Base-by-base conservation (phyloP, 2,329 filamentous ascomycete species). In the Aureobasidium sp. region DNA sequence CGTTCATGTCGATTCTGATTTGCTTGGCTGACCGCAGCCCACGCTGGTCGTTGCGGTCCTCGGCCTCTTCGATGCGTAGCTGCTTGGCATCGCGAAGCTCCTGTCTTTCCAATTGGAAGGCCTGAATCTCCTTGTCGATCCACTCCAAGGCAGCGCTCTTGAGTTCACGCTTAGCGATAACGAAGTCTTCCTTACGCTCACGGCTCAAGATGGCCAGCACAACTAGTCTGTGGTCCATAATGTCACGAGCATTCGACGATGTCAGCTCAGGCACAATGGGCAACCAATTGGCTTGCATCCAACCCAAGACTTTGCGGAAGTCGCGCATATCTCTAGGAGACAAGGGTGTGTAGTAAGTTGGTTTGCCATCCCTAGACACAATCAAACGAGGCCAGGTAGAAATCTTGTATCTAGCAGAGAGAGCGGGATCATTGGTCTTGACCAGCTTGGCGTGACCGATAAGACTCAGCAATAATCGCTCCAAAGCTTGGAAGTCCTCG, bases 201-300 rank as follows among this genome's bases (percentile, higher is more conserved):
- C 91, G 85, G 71, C 88, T 91, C 44, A 99, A 79, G 37, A 99
- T 87, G 21, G 89, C 94, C 16, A 99, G 83, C 1, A 97, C 93
- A n/a, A 97, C 93, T 62, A 94, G 85, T 77, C 92, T 96, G 70
- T 90, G 88, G 68, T 92, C 86, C 91, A 99, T 97, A 67, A 99
- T 90, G 73, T 99, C 92, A 62, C 87, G 86, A 1, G 95, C 91
- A 70, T 99, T 99, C 6, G 88, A 86, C 5, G 91, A 90, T 0
- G 90, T 96, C 60, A 99, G 81, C 73, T 99, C 94, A 0, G 94
- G 93, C 11, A 99, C 91, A 62, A 99, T 90, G 0, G 94, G 94
- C 21, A 97, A 81, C 94, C 95, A 99, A 16, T 96, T 91, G 2
- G 87, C 90, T 72, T 89, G 89, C 92, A 99, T 97, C 94, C 94